Base-by-base conservation (phyloP, 352 stramenopile species). In the Plasmopara viticola region DNA sequence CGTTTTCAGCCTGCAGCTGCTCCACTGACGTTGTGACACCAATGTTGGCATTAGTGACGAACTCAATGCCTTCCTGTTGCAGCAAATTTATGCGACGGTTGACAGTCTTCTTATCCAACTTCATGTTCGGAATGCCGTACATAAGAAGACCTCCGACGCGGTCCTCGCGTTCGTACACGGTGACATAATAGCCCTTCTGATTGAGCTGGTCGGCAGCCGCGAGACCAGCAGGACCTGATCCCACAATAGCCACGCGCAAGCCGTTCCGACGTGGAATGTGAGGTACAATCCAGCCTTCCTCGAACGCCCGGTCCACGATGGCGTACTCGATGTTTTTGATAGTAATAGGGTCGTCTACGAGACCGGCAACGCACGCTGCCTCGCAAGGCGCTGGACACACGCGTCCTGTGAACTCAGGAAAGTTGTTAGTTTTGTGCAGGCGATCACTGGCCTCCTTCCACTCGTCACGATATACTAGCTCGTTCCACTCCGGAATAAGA, bases 311-410 rank as follows among this genome's bases (percentile, higher is more conserved):
- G 64, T 98, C 96, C n/a, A 99, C 89, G 72, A 98, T 98, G 13
- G 93, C 82, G 75, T 98, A 98, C 81, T 99, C 96, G 54, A 97
- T 98, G 75, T 98, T 98, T 73, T 99, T 99, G 73, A 99, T 99
- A 6, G 96, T 98, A 31, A 99, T 88, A 41, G 95, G 93, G 41
- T 94, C 79, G 68, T 98, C 95, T 20, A 98, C 80, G 18, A 99
- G 78, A 5, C 96, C 96, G 9, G 94, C 93, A 3, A 98, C 95
- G 57, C 96, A 99, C 3, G 88, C 94, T 12, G 89, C 87, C 62
- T 99, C 96, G 55, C 96, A 99, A 6, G 96, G 96, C 49, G 96
- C 96, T 10, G 96, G 96, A 62, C 96, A 99, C 13, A 99, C 95
- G 52, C 95, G 82, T 56, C 96, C 96, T 0, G 96, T 99, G 63